Conservation (phyloP, 441 rosid species). For the Codiaeum variegatum region DNA sequence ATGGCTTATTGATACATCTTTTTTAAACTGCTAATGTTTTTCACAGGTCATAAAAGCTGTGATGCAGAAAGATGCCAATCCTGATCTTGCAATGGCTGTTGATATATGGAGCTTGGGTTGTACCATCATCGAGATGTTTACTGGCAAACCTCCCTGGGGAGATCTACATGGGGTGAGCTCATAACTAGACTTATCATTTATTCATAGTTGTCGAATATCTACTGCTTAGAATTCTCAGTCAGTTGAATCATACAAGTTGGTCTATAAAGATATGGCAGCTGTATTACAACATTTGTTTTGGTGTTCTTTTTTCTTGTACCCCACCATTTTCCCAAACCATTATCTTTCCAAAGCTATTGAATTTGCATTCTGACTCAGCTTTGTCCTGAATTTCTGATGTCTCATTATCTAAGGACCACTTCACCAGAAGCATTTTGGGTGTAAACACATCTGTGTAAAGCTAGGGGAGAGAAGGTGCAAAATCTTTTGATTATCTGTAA, state of each 20-base stretch:
- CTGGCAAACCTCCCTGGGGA: constrained; percentile 61
- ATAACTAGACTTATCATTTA: neutral
- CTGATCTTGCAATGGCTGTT: constrained; percentile 55
- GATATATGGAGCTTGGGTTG: constrained; percentile 70
- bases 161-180: constrained; percentile 49
- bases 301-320: neutral
- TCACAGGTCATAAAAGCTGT: constrained; percentile 47
- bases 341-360: neutral
- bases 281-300: neutral
- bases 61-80: constrained; percentile 34
- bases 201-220: neutral
- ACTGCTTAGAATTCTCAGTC: neutral
- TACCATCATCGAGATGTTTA: constrained; percentile 54
- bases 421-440: neutral
- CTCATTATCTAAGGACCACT: neutral
- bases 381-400: neutral
- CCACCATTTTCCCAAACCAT: neutral
- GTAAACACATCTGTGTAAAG: neutral
- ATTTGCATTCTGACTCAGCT: neutral
- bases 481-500: neutral
- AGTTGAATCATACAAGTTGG: neutral
- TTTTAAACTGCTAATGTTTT: neutral
- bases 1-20: neutral
- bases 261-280: constrained; percentile 4
- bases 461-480: neutral